phyloP scores from a whole-genome alignment of 176 grass and related monocot genomes.

The Eleusine indica region DNA sequence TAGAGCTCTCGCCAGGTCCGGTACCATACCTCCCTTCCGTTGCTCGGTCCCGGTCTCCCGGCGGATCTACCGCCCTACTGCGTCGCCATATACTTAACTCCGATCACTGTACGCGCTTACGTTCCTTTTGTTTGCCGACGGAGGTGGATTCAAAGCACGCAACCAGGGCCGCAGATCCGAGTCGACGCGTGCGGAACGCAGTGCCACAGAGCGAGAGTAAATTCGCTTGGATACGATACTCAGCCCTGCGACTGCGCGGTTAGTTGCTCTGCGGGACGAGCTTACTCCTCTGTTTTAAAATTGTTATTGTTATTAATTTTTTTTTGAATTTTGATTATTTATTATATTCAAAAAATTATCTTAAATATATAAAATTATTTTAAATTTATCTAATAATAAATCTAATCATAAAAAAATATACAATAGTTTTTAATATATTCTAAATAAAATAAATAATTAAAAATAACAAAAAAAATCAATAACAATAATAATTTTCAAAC shows the following conservation, averaged over 20 bases:
- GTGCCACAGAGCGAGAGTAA: neutral
- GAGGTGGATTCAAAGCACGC: neutral
- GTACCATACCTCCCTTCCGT: neutral
- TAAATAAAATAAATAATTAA: too few relatives aligned
- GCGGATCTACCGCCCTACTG: neutral
- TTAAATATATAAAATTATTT: too few relatives aligned
- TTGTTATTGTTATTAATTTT: too few relatives aligned
- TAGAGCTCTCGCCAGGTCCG: neutral
- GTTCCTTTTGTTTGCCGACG: neutral
- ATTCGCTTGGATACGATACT: neutral
- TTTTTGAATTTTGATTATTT: too few relatives aligned
- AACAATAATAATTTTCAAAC: too few relatives aligned
- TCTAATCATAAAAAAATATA: too few relatives aligned
- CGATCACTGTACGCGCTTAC: constrained; percentile 8
- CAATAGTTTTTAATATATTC: too few relatives aligned
- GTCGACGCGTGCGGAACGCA: neutral
- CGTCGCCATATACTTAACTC: neutral
- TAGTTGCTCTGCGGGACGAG: neutral
- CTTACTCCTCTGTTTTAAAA: too few relatives aligned
- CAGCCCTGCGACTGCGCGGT: neutral
- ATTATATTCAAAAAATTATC: too few relatives aligned
- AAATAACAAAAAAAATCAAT: too few relatives aligned
- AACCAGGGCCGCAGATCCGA: neutral
- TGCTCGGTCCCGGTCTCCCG: neutral
- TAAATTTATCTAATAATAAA: too few relatives aligned